Evolutionary conservation across 306 rosid genomes (phyloP), one percentile per base, ranked within the genome.

Genomic region (Medicago arabica): DNA sequence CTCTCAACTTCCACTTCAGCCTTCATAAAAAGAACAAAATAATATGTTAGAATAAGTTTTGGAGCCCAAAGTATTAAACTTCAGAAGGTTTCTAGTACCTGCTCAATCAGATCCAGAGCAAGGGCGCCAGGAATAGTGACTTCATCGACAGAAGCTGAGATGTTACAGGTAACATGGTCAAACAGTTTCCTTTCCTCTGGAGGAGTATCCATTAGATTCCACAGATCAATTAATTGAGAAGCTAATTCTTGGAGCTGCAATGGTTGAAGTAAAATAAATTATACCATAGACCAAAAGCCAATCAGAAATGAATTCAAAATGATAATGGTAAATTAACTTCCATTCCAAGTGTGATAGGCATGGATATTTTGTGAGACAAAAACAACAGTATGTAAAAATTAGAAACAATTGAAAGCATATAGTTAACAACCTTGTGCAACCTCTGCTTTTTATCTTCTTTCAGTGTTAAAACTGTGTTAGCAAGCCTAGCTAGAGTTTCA

Each of bases 191-290:
- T 89, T 83, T 96, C 99, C 71, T 92, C 98, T 7, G 73, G 75
- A 66, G 91, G 87, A 23, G 99, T 96, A 83, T 96, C 99, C 99
- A 96, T 96, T 86, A 96, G 88, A 89, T 96, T 92, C 99, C 99
- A 96, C 34, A 96, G 88, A 88, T 96, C 97, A 78, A 90, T 86
- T 47, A 96, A 80, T 75, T 90, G 99, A 77, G 97, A 83, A 71
- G 98, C 97, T 57, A 90, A 83, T 77, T 96, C 96, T 91, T 96
- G 99, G 79, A 96, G 99, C 99, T 96, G 90, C 78, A 75, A 41
- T 62, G 41, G 49, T 78, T 57, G 61, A 60, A 41, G 40, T 34
- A 12, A 74, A 70, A 39, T 17, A 16, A 40, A 15, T 64, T 53
- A 55, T 28, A 53, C 21, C n/a, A 12, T 49, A 59, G 53, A 57